Percentiles rank a stretch among this genome's conserved stretches.
phyloP scores from a whole-genome alignment of 2,329 filamentous ascomycete genomes.

The Alternaria sp. region DNA sequence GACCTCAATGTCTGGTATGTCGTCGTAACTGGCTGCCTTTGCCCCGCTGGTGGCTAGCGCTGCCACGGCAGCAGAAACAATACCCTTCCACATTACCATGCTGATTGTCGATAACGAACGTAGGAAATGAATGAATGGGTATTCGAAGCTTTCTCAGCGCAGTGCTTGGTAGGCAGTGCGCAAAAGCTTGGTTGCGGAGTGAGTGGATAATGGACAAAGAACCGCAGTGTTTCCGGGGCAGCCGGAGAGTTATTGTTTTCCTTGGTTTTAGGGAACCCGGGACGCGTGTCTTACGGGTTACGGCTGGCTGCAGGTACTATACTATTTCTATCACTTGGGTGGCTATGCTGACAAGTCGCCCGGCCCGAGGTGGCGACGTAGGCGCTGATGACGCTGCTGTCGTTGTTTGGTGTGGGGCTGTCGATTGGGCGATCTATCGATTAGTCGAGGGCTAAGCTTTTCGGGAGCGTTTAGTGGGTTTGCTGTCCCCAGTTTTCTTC shows the following conservation, averaged over 20 bases:
- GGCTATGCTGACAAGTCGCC: slow-evolving; percentile 2
- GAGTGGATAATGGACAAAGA: neutral
- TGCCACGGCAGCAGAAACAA: slow-evolving; percentile 22
- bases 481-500: neutral
- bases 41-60: slow-evolving; percentile 18
- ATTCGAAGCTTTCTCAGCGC: slow-evolving; percentile 14
- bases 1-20: slow-evolving; percentile 41
- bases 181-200: slow-evolving; percentile 14
- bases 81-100: slow-evolving; percentile 17
- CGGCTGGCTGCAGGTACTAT: neutral
- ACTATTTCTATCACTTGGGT: neutral
- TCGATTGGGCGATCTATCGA: slow-evolving; percentile 1
- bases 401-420: slow-evolving; percentile 2
- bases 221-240: slow-evolving; percentile 2
- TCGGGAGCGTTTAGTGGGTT: neutral
- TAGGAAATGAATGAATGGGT: slow-evolving; percentile 5
- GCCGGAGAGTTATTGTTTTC: slow-evolving; percentile 1
- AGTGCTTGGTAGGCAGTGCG: slow-evolving; percentile 17
- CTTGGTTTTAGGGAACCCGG: neutral
- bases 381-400: slow-evolving; percentile 3
- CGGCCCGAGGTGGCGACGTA: slow-evolving; percentile 3
- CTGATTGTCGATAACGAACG: slow-evolving; percentile 7
- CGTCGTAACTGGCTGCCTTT: slow-evolving; percentile 38
- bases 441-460: neutral
- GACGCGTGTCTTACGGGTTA: neutral